Evolutionary conservation across 1,139 yeast species (phyloP), one percentile per base, ranked within the genome.

Genomic region (Blastobotrys buckinghamii): DNA sequence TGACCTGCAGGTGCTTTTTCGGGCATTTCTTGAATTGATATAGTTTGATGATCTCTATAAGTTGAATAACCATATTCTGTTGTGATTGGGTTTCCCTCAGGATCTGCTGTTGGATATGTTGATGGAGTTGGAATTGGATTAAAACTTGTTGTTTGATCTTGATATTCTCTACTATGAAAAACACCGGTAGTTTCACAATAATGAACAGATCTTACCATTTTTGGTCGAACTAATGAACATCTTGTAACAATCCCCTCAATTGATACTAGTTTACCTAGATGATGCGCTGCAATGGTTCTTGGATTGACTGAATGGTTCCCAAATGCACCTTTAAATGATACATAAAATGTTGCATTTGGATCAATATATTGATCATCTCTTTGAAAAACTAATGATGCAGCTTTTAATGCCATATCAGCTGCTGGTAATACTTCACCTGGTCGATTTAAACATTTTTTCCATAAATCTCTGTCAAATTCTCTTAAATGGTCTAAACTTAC

Each of bases 1-100:
- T 92, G 98, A 52, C 99, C 98, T 1, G 97, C 95, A 16, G 98
- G 98, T 0, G 98, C 97, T 57, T 84, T 78, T 70, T 92, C 99
- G 1, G 98, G 99, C 92, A 94, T 87, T 71, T 92, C 99, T 68
- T 92, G 99, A 35, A 92, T 84, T 0, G 96, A 81, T 34, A 92
- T 77, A 41, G 89, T 85, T 69, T 92, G 99, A 64, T 92, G 97
- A 68, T 92, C 98, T 59, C 92, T 77, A 65, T 88, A 92, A 19
- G 95, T 88, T 19, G 94, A 84, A 64, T 83, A 86, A 3, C 99
- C 99, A 63, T 87, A 92, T 65, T 92, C 98, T 0, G 97, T 90
- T 32, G 79, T 75, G 55, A 92, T 71, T 57, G 88, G 86, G 67
- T 90, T 84, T 13, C 97, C 97, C 47, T 88, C 92, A 32, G 85